Evolutionary conservation across 495 filamentous ascomycete genomes (phyloP).

Genomic region (Elasticomyces elasticus): DNA sequence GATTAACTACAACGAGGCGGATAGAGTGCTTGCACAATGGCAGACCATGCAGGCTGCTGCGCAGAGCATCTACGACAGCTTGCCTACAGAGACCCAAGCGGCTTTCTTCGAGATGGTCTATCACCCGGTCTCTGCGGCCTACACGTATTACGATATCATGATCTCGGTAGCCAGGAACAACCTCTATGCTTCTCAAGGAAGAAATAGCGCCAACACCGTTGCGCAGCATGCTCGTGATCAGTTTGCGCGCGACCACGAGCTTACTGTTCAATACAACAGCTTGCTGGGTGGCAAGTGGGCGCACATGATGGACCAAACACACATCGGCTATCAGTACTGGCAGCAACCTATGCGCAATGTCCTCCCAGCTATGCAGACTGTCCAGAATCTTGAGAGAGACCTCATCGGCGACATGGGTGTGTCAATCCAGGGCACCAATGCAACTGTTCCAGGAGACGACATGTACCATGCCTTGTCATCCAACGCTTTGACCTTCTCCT

Average conservation of each 20-base stretch:
- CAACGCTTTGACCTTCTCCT: constrained; percentile 41
- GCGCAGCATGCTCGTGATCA: constrained; percentile 48
- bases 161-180: constrained; percentile 52
- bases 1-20: constrained; percentile 64
- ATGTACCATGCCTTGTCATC: constrained; percentile 49
- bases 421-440: constrained; percentile 54
- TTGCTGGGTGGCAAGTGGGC: constrained; percentile 63
- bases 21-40: constrained; percentile 56
- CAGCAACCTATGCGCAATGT: constrained; percentile 64
- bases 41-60: constrained; percentile 42
- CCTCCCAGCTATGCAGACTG: constrained; percentile 49
- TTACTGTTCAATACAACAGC: constrained; percentile 53
- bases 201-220: constrained; percentile 54
- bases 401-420: constrained; percentile 57
- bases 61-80: constrained; percentile 44
- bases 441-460: constrained; percentile 57
- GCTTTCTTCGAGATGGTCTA: constrained; percentile 63
- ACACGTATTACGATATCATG: constrained; percentile 52
- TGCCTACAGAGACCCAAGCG: constrained; percentile 39
- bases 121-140: constrained; percentile 55
- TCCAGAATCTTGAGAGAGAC: constrained; percentile 45
- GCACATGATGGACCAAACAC: constrained; percentile 52
- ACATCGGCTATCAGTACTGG: constrained; percentile 45
- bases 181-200: constrained; percentile 52
- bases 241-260: constrained; percentile 51